Evolutionary conservation across 192 early-diverging fungal species (phyloP).

Genomic region (Cetraspora pellucida): DNA sequence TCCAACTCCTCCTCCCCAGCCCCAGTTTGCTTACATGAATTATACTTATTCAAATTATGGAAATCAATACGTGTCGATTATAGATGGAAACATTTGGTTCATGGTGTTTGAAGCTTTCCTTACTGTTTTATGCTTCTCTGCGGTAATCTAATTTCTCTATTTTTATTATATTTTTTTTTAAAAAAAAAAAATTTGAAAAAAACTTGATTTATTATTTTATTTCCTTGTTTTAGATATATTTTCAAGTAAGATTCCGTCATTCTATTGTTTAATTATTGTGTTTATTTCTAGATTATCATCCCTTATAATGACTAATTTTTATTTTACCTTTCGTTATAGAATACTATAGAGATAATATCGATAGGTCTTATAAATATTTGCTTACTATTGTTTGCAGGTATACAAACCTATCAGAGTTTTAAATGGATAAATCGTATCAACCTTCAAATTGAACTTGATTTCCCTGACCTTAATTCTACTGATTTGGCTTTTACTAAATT

Average conservation of each 20-base stretch:
- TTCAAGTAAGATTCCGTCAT: conserved; percentile 19
- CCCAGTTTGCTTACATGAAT: background rate
- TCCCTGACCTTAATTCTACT: no score
- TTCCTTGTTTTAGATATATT: conserved; percentile 7
- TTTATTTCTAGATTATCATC: background rate
- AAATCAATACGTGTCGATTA: conserved; percentile 1
- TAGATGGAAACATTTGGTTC: conserved; percentile 27
- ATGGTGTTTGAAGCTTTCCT: conserved; percentile 31
- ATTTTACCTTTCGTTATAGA: background rate
- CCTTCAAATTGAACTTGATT: background rate
- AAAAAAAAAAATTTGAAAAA: background rate
- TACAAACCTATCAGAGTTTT: conserved; percentile 9
- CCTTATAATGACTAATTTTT: background rate
- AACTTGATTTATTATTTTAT: background rate
- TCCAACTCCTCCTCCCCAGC: no score
- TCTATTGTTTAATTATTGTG: background rate
- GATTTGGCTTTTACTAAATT: background rate
- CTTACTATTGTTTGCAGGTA: background rate
- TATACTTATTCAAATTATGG: conserved; percentile 12
- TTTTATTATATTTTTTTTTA: background rate
- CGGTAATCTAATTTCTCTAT: background rate
- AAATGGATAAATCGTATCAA: conserved; percentile 26
- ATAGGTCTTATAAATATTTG: conserved; percentile 19
- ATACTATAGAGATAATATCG: conserved; percentile 26
- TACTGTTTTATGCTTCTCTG: background rate